A percentile compares a stretch with the other conserved stretches of the same genome.
These are phyloP conservation scores for Naganishia kalamii DNA, from an alignment of 768 basidiomycete species.

Conservation along the genomic window DNA sequence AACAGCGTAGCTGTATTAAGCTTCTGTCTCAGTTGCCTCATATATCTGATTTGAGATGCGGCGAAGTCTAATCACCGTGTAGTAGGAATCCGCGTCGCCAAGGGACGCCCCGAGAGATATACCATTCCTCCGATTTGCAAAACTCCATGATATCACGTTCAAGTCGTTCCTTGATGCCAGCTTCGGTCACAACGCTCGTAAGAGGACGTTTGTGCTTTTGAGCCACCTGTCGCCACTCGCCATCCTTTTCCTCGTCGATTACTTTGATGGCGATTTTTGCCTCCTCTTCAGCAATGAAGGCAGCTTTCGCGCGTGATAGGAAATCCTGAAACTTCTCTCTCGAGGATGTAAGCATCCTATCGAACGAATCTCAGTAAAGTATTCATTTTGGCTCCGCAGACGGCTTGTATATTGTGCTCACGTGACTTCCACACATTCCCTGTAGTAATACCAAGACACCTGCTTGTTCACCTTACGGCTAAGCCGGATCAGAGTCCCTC, in stretches of 20 bases:
- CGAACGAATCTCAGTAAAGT: neutral
- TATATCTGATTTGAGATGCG: too few species aligned
- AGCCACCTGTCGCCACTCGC: conserved; percentile 81
- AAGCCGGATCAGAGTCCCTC: neutral
- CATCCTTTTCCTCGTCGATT: conserved; percentile 57
- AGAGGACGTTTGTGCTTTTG: conserved; percentile 83
- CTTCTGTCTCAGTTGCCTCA: too few species aligned
- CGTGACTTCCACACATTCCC: neutral
- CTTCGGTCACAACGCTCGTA: conserved; percentile 76
- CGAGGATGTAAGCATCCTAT: neutral
- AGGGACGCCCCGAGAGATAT: conserved; percentile 85
- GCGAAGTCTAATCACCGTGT: conserved; percentile 54
- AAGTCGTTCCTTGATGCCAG: conserved; percentile 49
- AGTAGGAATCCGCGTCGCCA: conserved; percentile 82
- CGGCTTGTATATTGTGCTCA: neutral
- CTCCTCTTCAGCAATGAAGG: neutral
- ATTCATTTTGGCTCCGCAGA: neutral
- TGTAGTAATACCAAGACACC: neutral
- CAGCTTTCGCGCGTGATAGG: neutral
- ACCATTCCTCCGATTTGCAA: conserved; percentile 78
- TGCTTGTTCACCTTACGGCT: neutral
- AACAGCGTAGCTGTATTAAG: too few species aligned
- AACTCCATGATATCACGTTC: conserved; percentile 65
- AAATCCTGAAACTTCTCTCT: neutral
- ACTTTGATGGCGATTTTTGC: conserved; percentile 74